Percentiles rank a stretch among this genome's conserved stretches.
Conservation (phyloP, 73 alveolate genomes). For the Tetrahymena elliotti region DNA sequence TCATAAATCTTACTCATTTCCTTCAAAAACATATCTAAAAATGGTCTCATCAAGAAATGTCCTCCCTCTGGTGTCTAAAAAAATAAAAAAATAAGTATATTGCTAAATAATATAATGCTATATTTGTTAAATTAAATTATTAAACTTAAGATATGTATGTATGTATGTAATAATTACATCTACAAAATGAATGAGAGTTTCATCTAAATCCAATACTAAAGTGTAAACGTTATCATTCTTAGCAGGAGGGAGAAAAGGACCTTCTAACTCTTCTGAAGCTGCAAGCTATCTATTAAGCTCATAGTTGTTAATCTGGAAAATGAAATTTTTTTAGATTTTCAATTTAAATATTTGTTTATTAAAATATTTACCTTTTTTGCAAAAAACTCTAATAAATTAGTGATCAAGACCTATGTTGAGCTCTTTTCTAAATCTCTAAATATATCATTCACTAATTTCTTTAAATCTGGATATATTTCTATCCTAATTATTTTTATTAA, state of each 20-base stretch:
- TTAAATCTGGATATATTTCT: not conserved
- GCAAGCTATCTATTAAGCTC: not conserved
- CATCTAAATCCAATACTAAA: constrained; percentile 93
- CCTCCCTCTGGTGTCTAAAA: constrained; percentile 56
- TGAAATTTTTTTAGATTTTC: too few species aligned
- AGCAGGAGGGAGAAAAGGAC: not conserved
- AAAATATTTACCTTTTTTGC: not conserved
- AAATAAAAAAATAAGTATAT: not conserved
- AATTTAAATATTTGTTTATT: not conserved
- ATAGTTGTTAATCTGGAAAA: not conserved
- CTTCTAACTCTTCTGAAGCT: not conserved
- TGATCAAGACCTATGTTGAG: not conserved
- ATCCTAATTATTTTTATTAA: not conserved
- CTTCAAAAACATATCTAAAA: constrained; percentile 70
- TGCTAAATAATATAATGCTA: not conserved
- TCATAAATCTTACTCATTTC: constrained; percentile 91
- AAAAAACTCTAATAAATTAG: not conserved
- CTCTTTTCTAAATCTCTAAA: not conserved
- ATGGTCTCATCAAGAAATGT: constrained; percentile 82
- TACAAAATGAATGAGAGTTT: constrained; percentile 91
- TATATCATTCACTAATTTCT: not conserved
- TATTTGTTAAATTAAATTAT: not conserved
- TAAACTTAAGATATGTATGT: not conserved
- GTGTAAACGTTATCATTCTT: constrained; percentile 52
- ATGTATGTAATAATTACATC: constrained; percentile 54